Conservation (phyloP, 768 basidiomycete genomes). For the Ephemerocybe angulata region DNA sequence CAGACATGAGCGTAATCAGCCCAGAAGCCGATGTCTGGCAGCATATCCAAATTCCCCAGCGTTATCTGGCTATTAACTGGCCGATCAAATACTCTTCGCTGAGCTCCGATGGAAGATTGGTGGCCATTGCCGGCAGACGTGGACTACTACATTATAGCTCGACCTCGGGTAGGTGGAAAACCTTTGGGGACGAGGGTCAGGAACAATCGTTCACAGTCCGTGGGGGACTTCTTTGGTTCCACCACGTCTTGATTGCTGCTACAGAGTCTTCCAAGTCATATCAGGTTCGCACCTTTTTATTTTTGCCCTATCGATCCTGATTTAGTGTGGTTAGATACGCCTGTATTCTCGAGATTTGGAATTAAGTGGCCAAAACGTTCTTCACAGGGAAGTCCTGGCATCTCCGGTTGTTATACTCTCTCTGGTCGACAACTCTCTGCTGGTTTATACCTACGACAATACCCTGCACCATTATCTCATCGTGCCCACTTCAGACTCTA, state of each 20-base stretch:
- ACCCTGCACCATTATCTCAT: slow-evolving; percentile 91
- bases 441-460: slow-evolving; percentile 94
- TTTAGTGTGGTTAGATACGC: slow-evolving; percentile 59
- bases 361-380: slow-evolving; percentile 73
- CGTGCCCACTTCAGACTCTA: slow-evolving; percentile 74
- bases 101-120: slow-evolving; percentile 84
- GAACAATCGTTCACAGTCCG: slow-evolving; percentile 84
- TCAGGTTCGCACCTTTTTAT: slow-evolving; percentile 48
- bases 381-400: slow-evolving; percentile 74
- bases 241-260: slow-evolving; percentile 89
- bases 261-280: slow-evolving; percentile 78
- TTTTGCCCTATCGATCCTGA: slow-evolving; percentile 5
- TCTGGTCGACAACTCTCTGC: slow-evolving; percentile 88
- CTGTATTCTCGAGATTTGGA: slow-evolving; percentile 93
- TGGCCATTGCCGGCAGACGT: slow-evolving; percentile 88
- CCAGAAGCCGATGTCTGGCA: slow-evolving; percentile 99
- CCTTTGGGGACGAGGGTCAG: slow-evolving; percentile 76
- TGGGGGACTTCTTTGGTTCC: slow-evolving; percentile 95
- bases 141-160: slow-evolving; percentile 94
- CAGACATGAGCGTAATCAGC: slow-evolving; percentile 97
- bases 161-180: slow-evolving; percentile 92
- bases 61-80: slow-evolving; percentile 90
- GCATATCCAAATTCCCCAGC: slow-evolving; percentile 86
- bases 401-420: slow-evolving; percentile 85
- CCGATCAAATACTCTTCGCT: slow-evolving; percentile 90